phyloP scores from a whole-genome alignment of 2,329 filamentous ascomycete genomes.

The Diaporthe sp. region DNA sequence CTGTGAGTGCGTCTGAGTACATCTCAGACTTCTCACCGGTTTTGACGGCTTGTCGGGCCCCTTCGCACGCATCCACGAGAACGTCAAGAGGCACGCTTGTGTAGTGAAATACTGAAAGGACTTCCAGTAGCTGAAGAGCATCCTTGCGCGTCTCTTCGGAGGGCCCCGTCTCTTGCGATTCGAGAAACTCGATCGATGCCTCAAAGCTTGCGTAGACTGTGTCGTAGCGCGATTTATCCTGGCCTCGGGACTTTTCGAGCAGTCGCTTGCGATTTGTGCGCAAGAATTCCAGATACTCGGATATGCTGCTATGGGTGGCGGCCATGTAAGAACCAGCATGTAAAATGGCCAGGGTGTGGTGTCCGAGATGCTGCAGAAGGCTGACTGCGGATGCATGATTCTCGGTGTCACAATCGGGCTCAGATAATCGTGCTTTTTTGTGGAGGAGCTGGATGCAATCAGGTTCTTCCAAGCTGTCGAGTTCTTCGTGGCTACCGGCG shows the following conservation, averaged over 20 bases:
- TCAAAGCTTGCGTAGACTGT: not conserved
- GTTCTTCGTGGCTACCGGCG: not conserved
- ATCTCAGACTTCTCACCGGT: not conserved
- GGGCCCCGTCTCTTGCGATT: not conserved
- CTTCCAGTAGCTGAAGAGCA: not conserved
- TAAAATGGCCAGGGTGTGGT: not conserved
- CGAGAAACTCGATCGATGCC: not conserved
- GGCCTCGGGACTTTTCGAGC: not conserved
- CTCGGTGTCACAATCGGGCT: not conserved
- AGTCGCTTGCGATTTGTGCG: not conserved
- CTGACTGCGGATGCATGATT: not conserved
- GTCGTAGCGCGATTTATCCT: not conserved
- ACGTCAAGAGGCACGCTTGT: not conserved
- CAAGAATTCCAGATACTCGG: not conserved
- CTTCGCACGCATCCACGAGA: not conserved
- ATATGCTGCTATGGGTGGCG: too few species aligned
- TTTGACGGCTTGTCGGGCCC: not conserved
- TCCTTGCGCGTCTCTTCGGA: not conserved
- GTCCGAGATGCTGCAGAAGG: not conserved
- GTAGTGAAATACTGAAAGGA: not conserved
- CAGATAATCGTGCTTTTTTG: not conserved
- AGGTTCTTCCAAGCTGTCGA: not conserved
- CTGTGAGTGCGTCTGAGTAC: fast-evolving
- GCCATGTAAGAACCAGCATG: not conserved
- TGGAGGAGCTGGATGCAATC: not conserved